Evolutionary conservation across 176 grass and related monocot genomes (phyloP).

Genomic region (Cenchrus fungigraminus): DNA sequence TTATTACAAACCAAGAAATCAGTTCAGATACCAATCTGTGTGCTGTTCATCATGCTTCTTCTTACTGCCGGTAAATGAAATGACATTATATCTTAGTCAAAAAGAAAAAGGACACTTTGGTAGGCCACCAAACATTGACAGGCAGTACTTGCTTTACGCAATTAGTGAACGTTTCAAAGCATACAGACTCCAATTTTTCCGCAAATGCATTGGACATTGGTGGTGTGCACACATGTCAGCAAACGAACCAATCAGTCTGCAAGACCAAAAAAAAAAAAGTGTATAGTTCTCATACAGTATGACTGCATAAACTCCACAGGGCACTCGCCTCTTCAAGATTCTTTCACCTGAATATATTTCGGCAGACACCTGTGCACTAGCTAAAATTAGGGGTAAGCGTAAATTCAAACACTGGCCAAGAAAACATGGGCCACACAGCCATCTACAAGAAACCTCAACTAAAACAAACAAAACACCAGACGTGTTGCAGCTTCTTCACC

Average conservation of each 20-base stretch:
- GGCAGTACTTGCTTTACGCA: not conserved
- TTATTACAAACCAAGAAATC: no score
- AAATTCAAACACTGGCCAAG: constrained; percentile 14
- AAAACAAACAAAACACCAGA: not conserved
- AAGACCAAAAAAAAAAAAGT: not conserved
- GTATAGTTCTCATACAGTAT: not conserved
- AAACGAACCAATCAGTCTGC: not conserved
- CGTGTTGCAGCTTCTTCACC: constrained; percentile 30
- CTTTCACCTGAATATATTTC: not conserved
- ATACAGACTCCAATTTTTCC: not conserved
- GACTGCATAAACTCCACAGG: not conserved
- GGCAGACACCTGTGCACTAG: not conserved
- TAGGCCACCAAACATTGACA: not conserved
- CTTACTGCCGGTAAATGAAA: not conserved
- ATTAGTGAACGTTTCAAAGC: not conserved
- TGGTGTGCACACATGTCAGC: not conserved
- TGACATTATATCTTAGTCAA: not conserved
- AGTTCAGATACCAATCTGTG: no score
- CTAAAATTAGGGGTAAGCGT: constrained; percentile 20
- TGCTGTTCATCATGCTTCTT: not conserved
- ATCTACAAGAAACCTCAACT: constrained; percentile 42
- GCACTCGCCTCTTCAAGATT: not conserved
- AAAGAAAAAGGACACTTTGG: not conserved
- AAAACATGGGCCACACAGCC: constrained; percentile 37
- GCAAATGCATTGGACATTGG: not conserved